Base-by-base conservation (phyloP, 768 basidiomycete genomes). In the Phanerochaete sordida region DNA sequence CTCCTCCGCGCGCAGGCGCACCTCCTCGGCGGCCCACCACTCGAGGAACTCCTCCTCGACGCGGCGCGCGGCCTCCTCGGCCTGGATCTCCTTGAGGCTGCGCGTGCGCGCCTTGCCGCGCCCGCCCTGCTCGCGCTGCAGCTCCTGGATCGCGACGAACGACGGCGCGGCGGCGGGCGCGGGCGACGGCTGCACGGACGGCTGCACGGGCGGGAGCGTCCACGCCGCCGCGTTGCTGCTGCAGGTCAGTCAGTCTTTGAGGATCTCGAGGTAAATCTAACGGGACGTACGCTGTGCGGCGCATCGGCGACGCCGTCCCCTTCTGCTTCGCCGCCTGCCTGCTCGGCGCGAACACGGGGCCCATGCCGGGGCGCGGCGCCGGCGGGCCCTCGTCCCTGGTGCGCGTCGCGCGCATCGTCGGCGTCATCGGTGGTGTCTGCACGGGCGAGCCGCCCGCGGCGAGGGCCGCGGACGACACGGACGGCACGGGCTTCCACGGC, bases 1-100 rank as follows among this genome's bases (percentile, higher is more conserved):
- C 56, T 77, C 76, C 70, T 89, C 86, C 33, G 75, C 63, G 63
- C 74, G 79, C n/a, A 91, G 70, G 16, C 90, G 78, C 66, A 83
- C 85, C 71, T 93, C 91, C 72, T 96, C 95, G 7, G 80, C 85
- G 1, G 84, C 77, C 93, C 94, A 97, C 95, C 95, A 97, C 65
- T 77, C 81, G 71, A 95, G 71, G 69, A 97, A 98, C 61, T 91
- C 90, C 3, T 77, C 84, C 72, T 95, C 93, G 51, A 78, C 80
- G 61, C 80, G 84, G 27, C 79, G 78, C 44, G 80, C 83, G 33
- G 75, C 76, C 69, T 95, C 93, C 69, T 97, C 93, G 60, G 87
- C 84, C 71, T 96, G 94, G 45, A 97, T 98, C 62, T 96, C 87
- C 16, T 78, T 75, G 59, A 96, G 74, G 27, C 88, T 89, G 62